Base-by-base conservation (phyloP, 2,329 filamentous ascomycete genomes). In the Gyromitra esculenta region DNA sequence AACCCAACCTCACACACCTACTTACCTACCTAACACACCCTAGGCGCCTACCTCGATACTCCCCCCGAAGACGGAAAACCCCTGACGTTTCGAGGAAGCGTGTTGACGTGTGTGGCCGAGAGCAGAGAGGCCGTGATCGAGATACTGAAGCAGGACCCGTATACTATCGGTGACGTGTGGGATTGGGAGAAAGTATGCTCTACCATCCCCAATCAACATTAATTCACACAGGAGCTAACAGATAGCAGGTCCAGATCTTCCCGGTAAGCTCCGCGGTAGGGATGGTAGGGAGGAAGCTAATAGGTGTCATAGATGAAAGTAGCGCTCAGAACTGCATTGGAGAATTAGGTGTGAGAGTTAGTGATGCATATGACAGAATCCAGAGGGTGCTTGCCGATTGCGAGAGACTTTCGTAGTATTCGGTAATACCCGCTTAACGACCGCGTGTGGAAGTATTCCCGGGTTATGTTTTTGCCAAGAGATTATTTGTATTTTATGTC, bases 171-270 rank as follows among this genome's bases (percentile, higher is more conserved):
- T 21, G 83, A 84, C 11, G 85, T 86, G 79, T 84, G 84, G 60
- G 85, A 84, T 80, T 86, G 85, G 41, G 85, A 84, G 74, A 86
- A 84, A n/a, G 75, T 71, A 37, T 15, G 18, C 11, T 31, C 7
- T 21, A 18, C 18, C 21, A 25, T 18, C 13, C 8, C n/a, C 50
- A 8, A 21, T 21, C 5, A 5, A 8, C 18, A 31, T 7, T 50
- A 7, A 6, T 31, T 31, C 25, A 3, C 4, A 4, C 25, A 31
- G 25, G 1, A 54, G 50, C 50, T 54, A 25, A 54, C 50, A 25
- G 25, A 15, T 25, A 6, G 6, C 43, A 74, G 71, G 83, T 85
- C 56, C 86, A 82, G 5, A 82, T 86, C 8, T 70, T 59, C 59
- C 67, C 76, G 11, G 77, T 79, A 59, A 69, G 77, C 4, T 68